Evolutionary conservation across 2,329 filamentous ascomycete species (phyloP).

Genomic region (Botrytis porri): DNA sequence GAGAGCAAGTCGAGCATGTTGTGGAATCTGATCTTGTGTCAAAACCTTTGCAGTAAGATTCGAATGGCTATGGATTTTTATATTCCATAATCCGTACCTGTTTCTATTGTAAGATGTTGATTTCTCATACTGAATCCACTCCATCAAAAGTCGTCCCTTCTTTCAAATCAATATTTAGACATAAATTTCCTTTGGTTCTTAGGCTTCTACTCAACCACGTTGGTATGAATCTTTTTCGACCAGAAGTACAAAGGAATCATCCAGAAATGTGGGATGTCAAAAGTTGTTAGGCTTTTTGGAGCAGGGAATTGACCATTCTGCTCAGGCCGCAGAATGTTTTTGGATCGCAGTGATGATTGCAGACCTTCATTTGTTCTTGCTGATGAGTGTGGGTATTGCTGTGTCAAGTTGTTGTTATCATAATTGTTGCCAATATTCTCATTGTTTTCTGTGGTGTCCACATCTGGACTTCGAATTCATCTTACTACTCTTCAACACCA

Average conservation of each 20-base stretch:
- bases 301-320: neutral
- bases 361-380: neutral
- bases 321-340: neutral
- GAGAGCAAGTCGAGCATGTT: neutral
- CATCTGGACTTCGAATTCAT: neutral
- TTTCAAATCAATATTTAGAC: neutral
- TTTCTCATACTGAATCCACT: too few species aligned
- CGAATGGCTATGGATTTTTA: neutral
- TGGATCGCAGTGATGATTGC: neutral
- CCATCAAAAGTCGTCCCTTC: neutral
- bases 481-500: neutral
- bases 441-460: neutral
- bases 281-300: neutral
- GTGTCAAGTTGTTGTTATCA: too few species aligned
- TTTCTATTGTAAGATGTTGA: too few species aligned
- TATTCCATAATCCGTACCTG: neutral
- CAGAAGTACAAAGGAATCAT: too few species aligned
- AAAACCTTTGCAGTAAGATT: neutral
- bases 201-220: neutral
- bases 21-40: accelerated
- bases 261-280: neutral
- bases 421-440: neutral
- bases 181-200: neutral
- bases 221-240: too few species aligned
- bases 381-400: too few species aligned